Base-by-base conservation (phyloP, 768 basidiomycete species). In the Boletus patriciae region DNA sequence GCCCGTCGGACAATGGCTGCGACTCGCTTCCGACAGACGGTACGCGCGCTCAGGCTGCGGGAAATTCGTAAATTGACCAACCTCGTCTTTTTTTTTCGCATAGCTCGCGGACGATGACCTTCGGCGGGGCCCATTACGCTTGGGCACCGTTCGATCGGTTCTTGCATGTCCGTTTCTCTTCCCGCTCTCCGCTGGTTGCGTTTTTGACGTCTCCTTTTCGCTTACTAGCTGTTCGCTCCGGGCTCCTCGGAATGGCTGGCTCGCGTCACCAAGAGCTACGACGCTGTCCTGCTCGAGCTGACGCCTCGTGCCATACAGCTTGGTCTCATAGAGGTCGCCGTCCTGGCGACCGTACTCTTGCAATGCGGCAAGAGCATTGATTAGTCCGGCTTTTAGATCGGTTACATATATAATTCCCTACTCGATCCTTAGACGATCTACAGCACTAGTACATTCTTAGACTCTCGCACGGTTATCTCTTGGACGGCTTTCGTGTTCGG, bases 341-440 rank as follows among this genome's bases (percentile, higher is more conserved):
- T 87, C 27, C 74, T 82, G 11, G 31, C 31, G 31, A 31, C 31
- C 0, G 62, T 82, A 6, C 72, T 88, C 23, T 73, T 88, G 43
- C 82, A 81, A 55, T 84, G 77, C 48, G 86, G 86, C n/a, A 80
- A 78, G 53, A 82, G 75, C 69, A 82, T 88, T 23, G 86, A 87
- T 60, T 87, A 70, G 47, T 6, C 2, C 7, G 12, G 44, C 15
- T 18, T 23, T 3, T 13, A 6, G 15, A 18, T 21, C 6, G 15
- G 34, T 36, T 36, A 16, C 3, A 11, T 37, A 9, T 2, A 25
- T 25, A 25, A 3, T 25, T 31, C 6, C 25, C 18, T 9, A 4
- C 5, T 44, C 10, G 34, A 37, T 43, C 6, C 19, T n/a, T 29
- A 40, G 34, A 36, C 34, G 13, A 6, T 36, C 34, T 25, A 25